Percentiles rank a stretch among this genome's conserved stretches.
phyloP scores from a whole-genome alignment of 1,139 yeast genomes.

The Hansenula lynferdii region DNA sequence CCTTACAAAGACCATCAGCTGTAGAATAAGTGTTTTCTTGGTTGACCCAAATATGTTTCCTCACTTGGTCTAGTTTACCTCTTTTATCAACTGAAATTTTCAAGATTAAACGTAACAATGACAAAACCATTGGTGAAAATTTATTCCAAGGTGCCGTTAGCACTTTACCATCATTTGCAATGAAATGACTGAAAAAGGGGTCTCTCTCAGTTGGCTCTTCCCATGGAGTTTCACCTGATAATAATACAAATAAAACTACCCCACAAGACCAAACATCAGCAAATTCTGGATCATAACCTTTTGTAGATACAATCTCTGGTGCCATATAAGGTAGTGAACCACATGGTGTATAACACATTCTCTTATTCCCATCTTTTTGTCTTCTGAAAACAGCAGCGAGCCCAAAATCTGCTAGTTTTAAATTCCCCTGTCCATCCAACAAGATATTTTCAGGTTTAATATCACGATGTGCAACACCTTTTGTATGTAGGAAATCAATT shows the following conservation, averaged over 20 bases:
- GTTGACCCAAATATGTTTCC: constrained; percentile 49
- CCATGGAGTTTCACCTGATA: constrained; percentile 66
- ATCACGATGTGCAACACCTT: constrained; percentile 82
- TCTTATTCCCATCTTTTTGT: constrained; percentile 46
- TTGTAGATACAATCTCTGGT: constrained; percentile 50
- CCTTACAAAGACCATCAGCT: constrained; percentile 41
- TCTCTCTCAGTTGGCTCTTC: constrained; percentile 50
- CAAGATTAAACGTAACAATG: constrained; percentile 44
- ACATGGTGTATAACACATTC: constrained; percentile 52
- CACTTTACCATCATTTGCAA: constrained; percentile 38
- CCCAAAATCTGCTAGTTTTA: constrained; percentile 67
- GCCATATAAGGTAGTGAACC: constrained; percentile 75
- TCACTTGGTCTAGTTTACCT: constrained; percentile 33
- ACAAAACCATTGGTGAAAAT: constrained; percentile 40
- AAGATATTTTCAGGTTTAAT: constrained; percentile 89
- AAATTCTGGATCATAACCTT: constrained; percentile 45
- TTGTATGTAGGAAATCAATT: constrained; percentile 52
- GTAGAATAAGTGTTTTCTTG: constrained; percentile 36
- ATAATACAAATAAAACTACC: constrained; percentile 49
- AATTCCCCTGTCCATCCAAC: constrained; percentile 59
- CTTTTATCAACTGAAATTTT: constrained; percentile 41
- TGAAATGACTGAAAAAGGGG: constrained; percentile 38
- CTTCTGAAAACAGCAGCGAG: constrained; percentile 52
- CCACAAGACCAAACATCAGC: constrained; percentile 68
- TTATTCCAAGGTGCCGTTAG: constrained; percentile 47